Base-by-base conservation (phyloP, 495 filamentous ascomycete genomes). In the Massariosphaeria phaeospora region DNA sequence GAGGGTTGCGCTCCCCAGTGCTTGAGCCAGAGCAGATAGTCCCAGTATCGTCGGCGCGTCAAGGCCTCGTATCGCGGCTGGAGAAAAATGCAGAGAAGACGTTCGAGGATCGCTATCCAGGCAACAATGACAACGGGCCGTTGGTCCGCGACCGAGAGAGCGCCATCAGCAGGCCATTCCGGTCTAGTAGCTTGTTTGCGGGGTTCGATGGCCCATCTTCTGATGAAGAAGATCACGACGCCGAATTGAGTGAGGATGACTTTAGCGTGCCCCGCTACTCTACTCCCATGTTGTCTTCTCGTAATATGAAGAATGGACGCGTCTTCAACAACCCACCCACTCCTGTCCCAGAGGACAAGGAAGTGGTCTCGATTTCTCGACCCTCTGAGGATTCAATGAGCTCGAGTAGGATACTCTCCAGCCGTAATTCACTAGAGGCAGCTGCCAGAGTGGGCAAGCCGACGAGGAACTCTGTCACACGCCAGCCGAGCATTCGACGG, bases 111-210 rank as follows among this genome's bases (percentile, higher is more conserved):
- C 76, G 78, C 6, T 91, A 91, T 64, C 84, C 85, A 3, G 89
- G 87, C 0, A 89, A 88, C 56, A 89, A 90, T 62, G 87, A 91
- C 62, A 84, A 90, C 58, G 87, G 85, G 0, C 86, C 87, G 1
- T 66, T 91, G 51, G 80, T 80, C 3, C 74, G 70, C 40, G 76
- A 83, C 45, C 66, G 66, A 5, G 75, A 70, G 30, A 76, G 79
- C 12, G 75, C 77, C 17, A 73, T 87, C 48, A 79, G 84, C 52
- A 76, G 86, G 30, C 88, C 86, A 1, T 80, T 83, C 56, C 75
- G 86, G 54, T 83, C 85, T 26, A 89, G 84, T 62, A 91, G 86
- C 66, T 72, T 95, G n/a, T 91, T 93, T 64, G 87, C 87, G 18
- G 88, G 87, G 1, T 91, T 94, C 57, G 78, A 82, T n/a, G 76